These are phyloP conservation scores for Acanthamoeba triangularis DNA, from an alignment of 208 protist genomes.

Conservation along the genomic window DNA sequence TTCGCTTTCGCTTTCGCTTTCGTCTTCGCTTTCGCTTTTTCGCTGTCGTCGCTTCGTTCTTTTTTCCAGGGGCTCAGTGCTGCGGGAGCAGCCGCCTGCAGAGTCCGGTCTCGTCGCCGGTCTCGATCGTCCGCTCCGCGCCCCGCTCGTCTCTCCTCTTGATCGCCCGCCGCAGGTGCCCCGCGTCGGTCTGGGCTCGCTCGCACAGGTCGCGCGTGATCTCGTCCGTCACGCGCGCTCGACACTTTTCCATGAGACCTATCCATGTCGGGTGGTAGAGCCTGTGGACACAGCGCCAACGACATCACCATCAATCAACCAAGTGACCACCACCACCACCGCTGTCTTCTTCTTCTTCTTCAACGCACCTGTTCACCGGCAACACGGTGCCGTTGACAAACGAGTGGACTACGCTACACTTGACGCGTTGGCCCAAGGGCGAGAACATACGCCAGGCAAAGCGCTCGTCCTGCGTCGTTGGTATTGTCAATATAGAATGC, in stretches of 20 bases:
- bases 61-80: too few relatives aligned
- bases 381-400: conserved; percentile 21
- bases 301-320: too few relatives aligned
- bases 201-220: conserved; percentile 60
- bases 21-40: too few relatives aligned
- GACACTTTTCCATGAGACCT: conserved; percentile 32
- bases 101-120: neutral
- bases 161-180: neutral
- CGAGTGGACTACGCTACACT: neutral
- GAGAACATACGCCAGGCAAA: conserved; percentile 64
- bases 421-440: neutral
- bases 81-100: neutral
- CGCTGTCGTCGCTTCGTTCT: neutral
- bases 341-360: too few relatives aligned
- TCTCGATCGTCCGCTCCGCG: conserved; percentile 13
- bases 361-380: neutral
- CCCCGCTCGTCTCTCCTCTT: conserved; percentile 6
- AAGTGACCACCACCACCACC: too few relatives aligned
- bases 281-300: neutral
- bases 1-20: too few relatives aligned
- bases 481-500: too few relatives aligned
- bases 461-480: conserved; percentile 71
- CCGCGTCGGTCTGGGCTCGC: neutral
- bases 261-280: conserved; percentile 73
- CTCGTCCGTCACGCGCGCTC: neutral